Base-by-base conservation (phyloP, 2,329 filamentous ascomycete species). In the Phaeosphaeriaceae sp. region DNA sequence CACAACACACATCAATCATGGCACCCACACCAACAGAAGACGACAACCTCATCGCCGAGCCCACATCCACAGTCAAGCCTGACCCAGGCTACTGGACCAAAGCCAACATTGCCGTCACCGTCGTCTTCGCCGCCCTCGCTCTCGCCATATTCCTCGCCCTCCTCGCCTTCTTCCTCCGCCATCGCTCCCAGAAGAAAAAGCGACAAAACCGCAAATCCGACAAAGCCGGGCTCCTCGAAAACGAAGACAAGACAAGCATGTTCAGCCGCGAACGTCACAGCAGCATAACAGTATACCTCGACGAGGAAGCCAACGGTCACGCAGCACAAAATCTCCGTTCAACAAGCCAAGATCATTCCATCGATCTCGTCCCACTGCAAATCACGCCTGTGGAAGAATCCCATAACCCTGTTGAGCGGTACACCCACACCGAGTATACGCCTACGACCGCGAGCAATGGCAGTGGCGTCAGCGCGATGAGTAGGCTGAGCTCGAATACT, bases 201-300 rank as follows among this genome's bases (percentile, higher is more conserved):
- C 63, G 68, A 7, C 31, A 24, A 51, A 60, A 53, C 54, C 63
- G 20, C 44, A 67, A 49, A 47, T 63, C 70, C 24, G 68, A 69
- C 22, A 69, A 69, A 45, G 59, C 60, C 44, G 63, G 65, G 11
- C 68, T 76, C 5, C 62, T 76, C 42, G 63, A 58, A 9, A 63
- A 73, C 47, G 6, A 36, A 15, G 69, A 73, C 56, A 74, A 70
- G 41, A 65, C 63, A 15, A 70, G 52, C 65, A 75, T 76, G 74
- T 76, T 75, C 67, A 73, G 66, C 44, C 65, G 68, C 7, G 56
- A 72, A 11, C 58, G 70, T n/a, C 60, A 56, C 22, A 68, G 67
- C 53, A 75, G 69, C 50, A 62, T 76, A 9, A 70, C 66, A 0
- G 52, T 76, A 11, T 75, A 73, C 41, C 63, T 76, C 49, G 68